Evolutionary conservation across 805 yeast genomes (phyloP).

Genomic region (Pichia pseudocactophila): DNA sequence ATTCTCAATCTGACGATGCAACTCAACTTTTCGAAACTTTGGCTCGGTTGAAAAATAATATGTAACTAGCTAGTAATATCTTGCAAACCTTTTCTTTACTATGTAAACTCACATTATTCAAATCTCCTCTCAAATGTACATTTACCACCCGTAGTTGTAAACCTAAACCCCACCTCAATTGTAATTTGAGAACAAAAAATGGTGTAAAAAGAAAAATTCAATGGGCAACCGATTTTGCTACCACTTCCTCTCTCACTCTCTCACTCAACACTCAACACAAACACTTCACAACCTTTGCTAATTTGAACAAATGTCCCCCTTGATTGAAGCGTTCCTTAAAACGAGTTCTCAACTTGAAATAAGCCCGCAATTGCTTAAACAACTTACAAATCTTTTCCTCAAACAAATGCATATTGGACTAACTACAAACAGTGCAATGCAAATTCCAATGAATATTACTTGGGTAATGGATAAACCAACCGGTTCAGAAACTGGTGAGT

Average conservation of each 20-base stretch:
- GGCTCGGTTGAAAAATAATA: constrained; percentile 31
- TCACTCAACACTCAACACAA: too few relatives aligned
- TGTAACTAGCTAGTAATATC: constrained; percentile 14
- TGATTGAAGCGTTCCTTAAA: constrained; percentile 31
- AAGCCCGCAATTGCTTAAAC: constrained; percentile 46
- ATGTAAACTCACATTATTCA: neutral
- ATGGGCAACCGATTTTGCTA: too few relatives aligned
- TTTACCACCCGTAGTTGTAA: neutral
- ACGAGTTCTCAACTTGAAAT: constrained; percentile 59
- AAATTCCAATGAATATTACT: constrained; percentile 91
- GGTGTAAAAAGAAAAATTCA: too few relatives aligned
- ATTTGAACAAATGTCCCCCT: neutral
- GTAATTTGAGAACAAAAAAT: too few relatives aligned
- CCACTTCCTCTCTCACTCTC: too few relatives aligned
- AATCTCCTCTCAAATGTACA: neutral
- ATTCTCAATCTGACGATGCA: constrained; percentile 22
- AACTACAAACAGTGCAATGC: constrained; percentile 60
- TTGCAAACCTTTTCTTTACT: neutral
- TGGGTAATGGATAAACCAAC: constrained; percentile 95
- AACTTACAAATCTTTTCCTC: constrained; percentile 68
- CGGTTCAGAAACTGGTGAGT: constrained; percentile 85
- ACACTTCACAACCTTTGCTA: too few relatives aligned
- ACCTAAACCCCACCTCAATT: too few relatives aligned
- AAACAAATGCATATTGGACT: constrained; percentile 76
- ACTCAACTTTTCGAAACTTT: constrained; percentile 29